Evolutionary conservation across 2,329 filamentous ascomycete species (phyloP), one percentile per base, ranked within the genome.

Genomic region (Talaromyces pinophilus): DNA sequence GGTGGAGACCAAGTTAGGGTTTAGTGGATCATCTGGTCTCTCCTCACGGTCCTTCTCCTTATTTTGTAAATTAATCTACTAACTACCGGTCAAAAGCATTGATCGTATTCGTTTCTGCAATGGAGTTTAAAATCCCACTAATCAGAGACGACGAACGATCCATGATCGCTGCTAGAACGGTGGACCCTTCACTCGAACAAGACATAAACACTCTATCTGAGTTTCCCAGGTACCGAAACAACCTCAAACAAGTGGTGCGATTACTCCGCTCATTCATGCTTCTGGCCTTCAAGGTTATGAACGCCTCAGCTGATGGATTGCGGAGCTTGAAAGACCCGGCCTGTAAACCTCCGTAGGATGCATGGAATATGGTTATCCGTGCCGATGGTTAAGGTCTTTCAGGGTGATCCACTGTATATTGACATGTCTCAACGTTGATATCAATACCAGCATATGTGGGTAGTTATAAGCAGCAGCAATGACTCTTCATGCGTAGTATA

Each of bases 171-270:
- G 52, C 52, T 55, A 55, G n/a, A 55, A 5, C 28, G 3, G n/a
- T 7, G 52, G 17, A 19, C 7, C 17, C 22, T 35, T 35, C 17
- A 25, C 17, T 22, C 11, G 4, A 28, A 28, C 13, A 13, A n/a
- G 48, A 8, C 22, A 11, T 52, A 28, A 52, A 52, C 5, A 30
- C 48, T 30, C 15, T 54, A n/a, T 33, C 17, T 54, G 25, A 54
- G 28, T 33, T 54, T 38, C 7, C 28, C 5, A 25, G 13, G n/a
- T 7, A 38, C n/a, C 30, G 33, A 57, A 40, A 57, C 54, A 57
- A 22, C 54, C 33, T 57, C 54, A 57, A 57, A 57, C 54, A 57
- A 38, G 54, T 57, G 54, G 54, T 30, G 33, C n/a, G 19, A 57
- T 57, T 54, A 40, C 54, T 57, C 54, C 54, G 19, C 30, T 35